These are phyloP conservation scores for Porogramme epimiltina DNA, from an alignment of 1,284 basidiomycete species.

Conservation along the genomic window DNA sequence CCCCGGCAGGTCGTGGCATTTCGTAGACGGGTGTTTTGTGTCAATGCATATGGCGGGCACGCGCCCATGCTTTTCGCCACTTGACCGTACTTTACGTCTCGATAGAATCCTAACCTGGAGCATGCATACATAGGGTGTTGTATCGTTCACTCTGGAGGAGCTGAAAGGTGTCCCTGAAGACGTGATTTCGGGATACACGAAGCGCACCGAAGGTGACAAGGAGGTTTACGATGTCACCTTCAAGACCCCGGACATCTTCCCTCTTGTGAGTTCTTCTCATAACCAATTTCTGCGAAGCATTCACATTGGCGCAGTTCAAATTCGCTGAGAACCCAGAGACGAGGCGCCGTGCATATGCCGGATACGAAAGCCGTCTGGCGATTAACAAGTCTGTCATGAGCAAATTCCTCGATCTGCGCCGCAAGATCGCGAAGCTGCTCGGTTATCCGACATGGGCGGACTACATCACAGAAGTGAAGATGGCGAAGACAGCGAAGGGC, in stretches of 20 bases:
- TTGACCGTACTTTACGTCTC: no score
- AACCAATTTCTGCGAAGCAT: neutral
- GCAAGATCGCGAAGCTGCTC: slow-evolving; percentile 65
- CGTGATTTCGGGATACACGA: slow-evolving; percentile 73
- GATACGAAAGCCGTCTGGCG: slow-evolving; percentile 65
- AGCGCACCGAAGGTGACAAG: slow-evolving; percentile 55
- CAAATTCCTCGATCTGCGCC: slow-evolving; percentile 68
- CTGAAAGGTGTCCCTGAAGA: slow-evolving; percentile 79
- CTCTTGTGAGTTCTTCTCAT: slow-evolving; percentile 52
- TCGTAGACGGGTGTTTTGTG: no score
- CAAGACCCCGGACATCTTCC: slow-evolving; percentile 78
- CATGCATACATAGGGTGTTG: slow-evolving; percentile 52
- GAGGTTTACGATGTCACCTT: slow-evolving; percentile 71
- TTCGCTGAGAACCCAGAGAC: slow-evolving; percentile 72
- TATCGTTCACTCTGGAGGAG: slow-evolving; percentile 70
- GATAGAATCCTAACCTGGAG: no score
- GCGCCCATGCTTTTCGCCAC: no score
- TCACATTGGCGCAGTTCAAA: slow-evolving; percentile 63
- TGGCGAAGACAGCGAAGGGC: slow-evolving; percentile 72
- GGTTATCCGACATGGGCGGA: slow-evolving; percentile 83
- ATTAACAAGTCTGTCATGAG: slow-evolving; percentile 72
- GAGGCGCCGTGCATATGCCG: slow-evolving; percentile 63
- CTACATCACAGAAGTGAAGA: slow-evolving; percentile 80
- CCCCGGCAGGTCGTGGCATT: no score
- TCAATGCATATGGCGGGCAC: no score